Percentiles rank a stretch among this genome's conserved stretches.
Conservation (phyloP, 1,284 basidiomycete species). For the Apiotrichum veenhuisii region DNA sequence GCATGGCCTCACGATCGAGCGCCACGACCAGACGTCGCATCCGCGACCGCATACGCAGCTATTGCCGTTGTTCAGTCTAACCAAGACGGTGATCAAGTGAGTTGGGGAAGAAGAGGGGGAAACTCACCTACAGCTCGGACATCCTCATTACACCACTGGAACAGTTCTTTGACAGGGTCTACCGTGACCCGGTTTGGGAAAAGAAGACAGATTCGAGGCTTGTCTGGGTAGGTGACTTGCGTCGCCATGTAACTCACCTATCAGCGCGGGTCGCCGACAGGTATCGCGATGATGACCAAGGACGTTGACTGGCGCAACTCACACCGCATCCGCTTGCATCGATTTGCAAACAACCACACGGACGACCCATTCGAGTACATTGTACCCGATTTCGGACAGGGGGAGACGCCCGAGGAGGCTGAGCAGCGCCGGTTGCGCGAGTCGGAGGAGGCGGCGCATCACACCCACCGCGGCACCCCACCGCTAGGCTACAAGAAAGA, state of each 20-base stretch:
- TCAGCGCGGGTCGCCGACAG: conserved; percentile 48
- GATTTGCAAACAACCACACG: conserved; percentile 44
- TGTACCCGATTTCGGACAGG: conserved; percentile 27
- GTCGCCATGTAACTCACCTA: conserved; percentile 3
- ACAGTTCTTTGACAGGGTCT: conserved; percentile 47
- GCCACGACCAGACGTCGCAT: conserved; percentile 40
- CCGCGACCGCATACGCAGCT: conserved; percentile 46
- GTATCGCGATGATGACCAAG: conserved; percentile 50
- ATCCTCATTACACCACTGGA: conserved; percentile 53
- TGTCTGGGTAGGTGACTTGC: conserved; percentile 43
- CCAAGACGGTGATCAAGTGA: conserved; percentile 47
- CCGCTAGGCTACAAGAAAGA: conserved; percentile 25
- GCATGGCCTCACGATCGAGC: conserved; percentile 47
- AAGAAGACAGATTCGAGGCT: conserved; percentile 48
- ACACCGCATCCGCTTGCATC: conserved; percentile 51
- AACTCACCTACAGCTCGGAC: conserved; percentile 42
- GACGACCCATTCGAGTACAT: conserved; percentile 20
- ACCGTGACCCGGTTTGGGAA: conserved; percentile 51
- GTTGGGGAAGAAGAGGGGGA: conserved; percentile 1
- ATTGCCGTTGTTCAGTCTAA: conserved; percentile 46
- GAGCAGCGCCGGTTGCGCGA: not conserved
- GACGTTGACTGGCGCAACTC: conserved; percentile 49
- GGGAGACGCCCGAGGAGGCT: not conserved
- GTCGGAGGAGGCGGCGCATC: not conserved
- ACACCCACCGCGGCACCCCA: not conserved